A percentile compares a stretch with the other conserved stretches of the same genome.
phyloP scores from a whole-genome alignment of 73 alveolate genomes.

The Tetrahymena malaccensis region DNA sequence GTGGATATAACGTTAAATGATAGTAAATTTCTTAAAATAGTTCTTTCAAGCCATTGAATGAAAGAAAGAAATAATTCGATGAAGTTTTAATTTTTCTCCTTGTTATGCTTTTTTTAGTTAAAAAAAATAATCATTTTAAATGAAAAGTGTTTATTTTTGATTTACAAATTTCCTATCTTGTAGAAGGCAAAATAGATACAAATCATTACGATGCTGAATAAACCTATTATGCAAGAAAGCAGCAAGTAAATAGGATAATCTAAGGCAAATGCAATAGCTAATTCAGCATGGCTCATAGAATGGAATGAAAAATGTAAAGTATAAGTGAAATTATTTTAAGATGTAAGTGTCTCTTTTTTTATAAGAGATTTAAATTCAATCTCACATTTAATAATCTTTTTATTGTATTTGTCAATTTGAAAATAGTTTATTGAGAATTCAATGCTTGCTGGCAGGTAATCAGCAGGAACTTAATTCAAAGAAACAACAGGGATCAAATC shows the following conservation, averaged over 20 bases:
- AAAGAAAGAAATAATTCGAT: slow-evolving; percentile 44
- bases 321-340: slow-evolving; percentile 44
- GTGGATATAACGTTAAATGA: not conserved
- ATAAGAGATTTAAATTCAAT: slow-evolving; percentile 44
- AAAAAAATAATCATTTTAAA: slow-evolving; percentile 54
- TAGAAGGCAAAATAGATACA: slow-evolving; percentile 43
- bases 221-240: slow-evolving; percentile 71
- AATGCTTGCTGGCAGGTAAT: slow-evolving; percentile 49
- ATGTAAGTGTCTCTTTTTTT: slow-evolving; percentile 14
- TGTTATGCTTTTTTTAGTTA: slow-evolving; percentile 52
- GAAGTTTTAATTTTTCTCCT: slow-evolving; percentile 59
- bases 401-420: slow-evolving; percentile 43
- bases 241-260: slow-evolving; percentile 64
- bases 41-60: slow-evolving; percentile 45
- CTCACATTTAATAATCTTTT: slow-evolving; percentile 51
- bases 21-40: slow-evolving; percentile 1
- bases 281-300: slow-evolving; percentile 69
- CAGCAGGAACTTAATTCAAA: slow-evolving; percentile 37
- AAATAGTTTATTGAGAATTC: slow-evolving; percentile 48
- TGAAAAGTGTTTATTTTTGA: slow-evolving; percentile 44
- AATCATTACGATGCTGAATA: slow-evolving; percentile 43
- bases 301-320: slow-evolving; percentile 36
- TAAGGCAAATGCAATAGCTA: slow-evolving; percentile 73
- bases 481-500: slow-evolving; percentile 43
- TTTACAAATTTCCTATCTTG: not conserved